Conservation (phyloP, 2,329 filamentous ascomycete genomes). For the Ceratocystis huliohia region DNA sequence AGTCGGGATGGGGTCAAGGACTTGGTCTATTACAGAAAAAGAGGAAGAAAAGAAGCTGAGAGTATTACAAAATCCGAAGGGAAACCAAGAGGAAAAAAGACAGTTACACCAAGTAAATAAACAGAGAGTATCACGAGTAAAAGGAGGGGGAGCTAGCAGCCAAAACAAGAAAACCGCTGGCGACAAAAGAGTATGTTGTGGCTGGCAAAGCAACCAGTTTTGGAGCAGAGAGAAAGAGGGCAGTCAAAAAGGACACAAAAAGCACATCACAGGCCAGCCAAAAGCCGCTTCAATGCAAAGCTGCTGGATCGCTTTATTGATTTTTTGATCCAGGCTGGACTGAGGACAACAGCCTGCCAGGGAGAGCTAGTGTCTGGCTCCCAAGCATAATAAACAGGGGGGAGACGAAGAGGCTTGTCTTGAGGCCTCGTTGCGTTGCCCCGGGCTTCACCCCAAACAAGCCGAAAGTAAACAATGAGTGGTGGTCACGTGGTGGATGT, state of each 20-base stretch:
- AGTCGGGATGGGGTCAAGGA: neutral
- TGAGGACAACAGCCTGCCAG: neutral
- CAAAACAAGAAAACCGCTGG: neutral
- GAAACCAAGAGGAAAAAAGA: neutral
- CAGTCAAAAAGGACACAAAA: neutral
- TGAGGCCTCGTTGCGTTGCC: conserved; percentile 7
- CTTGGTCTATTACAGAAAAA: conserved; percentile 4
- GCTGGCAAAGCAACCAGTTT: neutral
- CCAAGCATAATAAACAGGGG: conserved; percentile 4
- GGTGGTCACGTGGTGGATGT: neutral
- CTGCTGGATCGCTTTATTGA: neutral
- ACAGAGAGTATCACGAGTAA: conserved; percentile 19
- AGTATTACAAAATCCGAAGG: neutral
- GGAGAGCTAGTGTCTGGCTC: neutral
- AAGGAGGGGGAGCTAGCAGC: neutral
- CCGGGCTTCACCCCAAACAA: neutral
- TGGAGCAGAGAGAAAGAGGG: neutral
- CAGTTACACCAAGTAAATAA: conserved; percentile 8
- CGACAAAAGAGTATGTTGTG: neutral
- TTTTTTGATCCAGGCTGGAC: neutral
- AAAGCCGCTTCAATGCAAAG: neutral
- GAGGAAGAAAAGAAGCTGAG: conserved; percentile 19
- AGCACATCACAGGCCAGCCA: conserved; percentile 1
- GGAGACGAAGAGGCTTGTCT: neutral
- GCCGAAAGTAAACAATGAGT: neutral